Base-by-base conservation (phyloP, 2,329 filamentous ascomycete genomes). In the Alternaria consortialis region DNA sequence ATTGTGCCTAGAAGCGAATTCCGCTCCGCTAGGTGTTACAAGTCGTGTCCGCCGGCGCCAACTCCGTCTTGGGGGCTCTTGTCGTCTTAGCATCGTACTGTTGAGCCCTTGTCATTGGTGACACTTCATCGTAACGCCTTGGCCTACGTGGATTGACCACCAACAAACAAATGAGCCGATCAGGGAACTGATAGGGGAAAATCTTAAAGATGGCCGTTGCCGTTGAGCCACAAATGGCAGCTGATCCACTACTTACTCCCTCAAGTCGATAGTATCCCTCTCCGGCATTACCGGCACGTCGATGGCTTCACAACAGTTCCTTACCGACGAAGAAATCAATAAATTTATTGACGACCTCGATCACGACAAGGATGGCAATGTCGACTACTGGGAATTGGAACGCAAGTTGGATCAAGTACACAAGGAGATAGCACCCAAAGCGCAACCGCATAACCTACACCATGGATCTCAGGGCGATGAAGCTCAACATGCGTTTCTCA, bases 331-430 rank as follows among this genome's bases (percentile, higher is more conserved):
- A 7, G 85, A 87, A 66, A 84, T 87, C 47, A 73, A 81, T 7
- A 70, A 78, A 4, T 87, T 88, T 54, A 76, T 87, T 40, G 78
- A 85, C 58, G 82, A 84, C 31, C 75, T 88, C 3, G 85, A 87
- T 66, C 79, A 80, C 62, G 80, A 87, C 60, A 78, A 79, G 20
- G 82, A 87, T 69, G 85, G 85, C 12, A 77, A 75, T 65, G 83
- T 87, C 58, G 81, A 83, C 57, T 86, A 86, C 67, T 71, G 72
- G 54, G 85, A 87, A 64, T 68, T 87, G 31, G 84, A 86, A 66
- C 76, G 74, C 5, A 86, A 86, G 62, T 79, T 88, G 2, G 84
- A 87, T 40, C 72, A 83, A 39, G 83, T 85, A 1, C 82, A 86
- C 71, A 76, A 83, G 39, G 81, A 86, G 66, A 77, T 87, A 51